Evolutionary conservation across 2,329 filamentous ascomycete species (phyloP).

Genomic region (Xylaria sp.): DNA sequence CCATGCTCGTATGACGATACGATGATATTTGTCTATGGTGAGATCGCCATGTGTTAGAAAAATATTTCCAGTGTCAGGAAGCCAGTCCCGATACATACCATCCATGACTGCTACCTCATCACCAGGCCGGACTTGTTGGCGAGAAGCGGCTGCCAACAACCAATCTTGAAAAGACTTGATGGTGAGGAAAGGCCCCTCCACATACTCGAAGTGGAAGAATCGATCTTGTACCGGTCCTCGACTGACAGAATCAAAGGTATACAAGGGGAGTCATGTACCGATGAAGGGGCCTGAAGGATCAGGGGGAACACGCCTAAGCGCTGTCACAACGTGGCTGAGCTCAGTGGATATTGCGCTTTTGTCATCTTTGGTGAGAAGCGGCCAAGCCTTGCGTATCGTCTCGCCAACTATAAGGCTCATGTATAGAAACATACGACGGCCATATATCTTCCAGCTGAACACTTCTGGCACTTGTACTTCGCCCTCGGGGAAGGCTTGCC

Average conservation of each 20-base stretch:
- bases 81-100: constrained; percentile 24
- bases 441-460: constrained; percentile 21
- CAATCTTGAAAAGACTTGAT: constrained; percentile 29
- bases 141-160: constrained; percentile 23
- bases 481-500: constrained; percentile 22
- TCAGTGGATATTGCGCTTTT: constrained; percentile 22
- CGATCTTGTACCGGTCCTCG: constrained; percentile 24
- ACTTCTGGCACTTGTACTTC: constrained; percentile 24
- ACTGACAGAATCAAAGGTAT: constrained; percentile 18
- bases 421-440: constrained; percentile 20
- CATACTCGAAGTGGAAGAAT: constrained; percentile 27
- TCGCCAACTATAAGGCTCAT: constrained; percentile 23
- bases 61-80: constrained; percentile 26
- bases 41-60: constrained; percentile 27
- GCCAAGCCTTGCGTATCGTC: constrained; percentile 20
- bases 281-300: constrained; percentile 24
- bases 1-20: constrained; percentile 19
- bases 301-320: constrained; percentile 19
- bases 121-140: constrained; percentile 26
- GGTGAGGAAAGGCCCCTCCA: constrained; percentile 25
- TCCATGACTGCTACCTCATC: constrained; percentile 20
- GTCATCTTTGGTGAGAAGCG: constrained; percentile 24
- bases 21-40: constrained; percentile 21
- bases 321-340: constrained; percentile 21
- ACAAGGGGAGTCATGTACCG: constrained; percentile 19